Evolutionary conservation across 2,329 filamentous ascomycete species (phyloP), one percentile per base, ranked within the genome.

Genomic region (Knufia petricola): DNA sequence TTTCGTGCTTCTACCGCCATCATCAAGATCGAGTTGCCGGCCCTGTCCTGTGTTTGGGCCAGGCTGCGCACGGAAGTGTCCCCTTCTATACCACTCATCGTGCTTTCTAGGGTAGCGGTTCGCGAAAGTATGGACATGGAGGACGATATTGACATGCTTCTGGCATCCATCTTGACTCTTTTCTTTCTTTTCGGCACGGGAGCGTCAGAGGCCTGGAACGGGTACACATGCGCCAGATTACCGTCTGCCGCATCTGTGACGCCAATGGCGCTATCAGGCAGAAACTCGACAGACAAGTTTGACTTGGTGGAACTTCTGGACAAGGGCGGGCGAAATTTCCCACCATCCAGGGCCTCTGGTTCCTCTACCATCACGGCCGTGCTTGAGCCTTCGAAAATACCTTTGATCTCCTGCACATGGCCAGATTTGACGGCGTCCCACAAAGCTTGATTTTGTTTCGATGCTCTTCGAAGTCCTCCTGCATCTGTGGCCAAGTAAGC

Each of bases 361-460:
- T 78, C 72, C 4, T 73, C 69, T 4, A 68, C 69, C 6, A 68
- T 58, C 12, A 70, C 63, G 17, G 63, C 59, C 31, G 71, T 71
- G 26, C 74, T 71, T 1, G 78, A 76, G 0, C 85, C 85, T 59
- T 95, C 85, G 68, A 96, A 77, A 23, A 95, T 85, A 32, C 76
- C 78, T 59, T 77, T 84, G 57, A 96, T 77, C 15, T 83, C 84
- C 8, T 79, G 73, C 36, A 95, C 61, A 52, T 89, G 80, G 2
- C 89, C 89, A n/a, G 76, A 77, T 53, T 81, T 85, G 1, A 83
- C 80, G 6, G 90, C 86, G 61, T 94, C 82, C 92, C 92, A 98
- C 1, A 98, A 66, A 1, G 82, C 77, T 60, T 84, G 82, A 64
- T 98, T 98, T 46, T 85, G 79, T 53, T 82, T 79, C 64, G 92